A percentile compares a stretch with the other conserved stretches of the same genome.
Evolutionary conservation across 805 yeast species (phyloP).

Genomic region (Dipodascopsis uninucleata): DNA sequence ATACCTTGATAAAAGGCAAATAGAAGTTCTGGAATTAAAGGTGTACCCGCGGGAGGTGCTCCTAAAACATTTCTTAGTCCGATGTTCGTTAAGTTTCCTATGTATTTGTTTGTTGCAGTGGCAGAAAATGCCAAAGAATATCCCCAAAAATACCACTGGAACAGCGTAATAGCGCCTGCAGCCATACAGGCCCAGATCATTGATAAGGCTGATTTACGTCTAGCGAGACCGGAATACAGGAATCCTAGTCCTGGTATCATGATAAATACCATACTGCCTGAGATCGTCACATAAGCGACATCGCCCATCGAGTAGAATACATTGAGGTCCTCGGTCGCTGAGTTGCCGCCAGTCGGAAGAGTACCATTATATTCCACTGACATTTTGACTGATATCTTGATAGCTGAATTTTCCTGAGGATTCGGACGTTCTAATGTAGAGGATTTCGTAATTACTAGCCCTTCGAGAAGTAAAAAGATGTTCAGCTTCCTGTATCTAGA

Average conservation of each 20-base stretch:
- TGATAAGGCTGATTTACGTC: slow-evolving; percentile 92
- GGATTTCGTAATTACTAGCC: no score
- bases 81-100: slow-evolving; percentile 79
- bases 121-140: slow-evolving; percentile 82
- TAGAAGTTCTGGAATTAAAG: slow-evolving; percentile 71
- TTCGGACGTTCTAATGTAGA: no score
- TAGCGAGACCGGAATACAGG: slow-evolving; percentile 88
- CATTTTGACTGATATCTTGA: not conserved
- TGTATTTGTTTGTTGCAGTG: slow-evolving; percentile 77
- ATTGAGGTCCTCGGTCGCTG: slow-evolving; percentile 68
- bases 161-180: slow-evolving; percentile 74
- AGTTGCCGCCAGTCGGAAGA: slow-evolving; percentile 73
- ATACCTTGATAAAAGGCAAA: slow-evolving; percentile 86
- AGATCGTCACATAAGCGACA: slow-evolving; percentile 37
- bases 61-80: slow-evolving; percentile 73
- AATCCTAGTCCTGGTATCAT: slow-evolving; percentile 96
- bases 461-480: no score
- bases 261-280: slow-evolving; percentile 60
- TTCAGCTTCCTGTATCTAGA: no score
- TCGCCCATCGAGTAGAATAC: slow-evolving; percentile 45
- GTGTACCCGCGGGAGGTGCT: slow-evolving; percentile 39
- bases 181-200: slow-evolving; percentile 90
- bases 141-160: slow-evolving; percentile 99
- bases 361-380: slow-evolving; percentile 12
- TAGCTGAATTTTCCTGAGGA: no score